These are phyloP conservation scores for carrot (Daucus carota) DNA, from an alignment of 129 eudicot species.

Conservation along the genomic window DNA sequence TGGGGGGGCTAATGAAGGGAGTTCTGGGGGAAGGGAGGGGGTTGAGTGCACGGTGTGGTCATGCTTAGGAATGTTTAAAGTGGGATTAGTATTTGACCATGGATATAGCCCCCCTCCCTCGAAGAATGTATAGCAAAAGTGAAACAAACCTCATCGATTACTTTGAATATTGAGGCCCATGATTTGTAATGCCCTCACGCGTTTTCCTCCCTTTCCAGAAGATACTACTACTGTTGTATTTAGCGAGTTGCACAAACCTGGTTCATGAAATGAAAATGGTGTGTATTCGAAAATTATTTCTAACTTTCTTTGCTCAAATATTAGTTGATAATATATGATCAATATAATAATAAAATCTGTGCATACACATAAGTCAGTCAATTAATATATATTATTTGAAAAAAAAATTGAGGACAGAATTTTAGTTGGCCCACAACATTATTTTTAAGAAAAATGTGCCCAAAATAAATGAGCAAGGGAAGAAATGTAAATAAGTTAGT, in stretches of 20 bases:
- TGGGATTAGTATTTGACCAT: neutral
- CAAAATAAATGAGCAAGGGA: too few species aligned
- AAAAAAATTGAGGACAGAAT: too few species aligned
- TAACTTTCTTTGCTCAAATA: too few species aligned
- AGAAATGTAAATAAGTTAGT: too few species aligned
- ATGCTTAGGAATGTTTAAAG: conserved; percentile 5
- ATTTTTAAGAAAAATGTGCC: too few species aligned
- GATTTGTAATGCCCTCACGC: conserved; percentile 13
- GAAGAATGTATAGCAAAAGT: neutral
- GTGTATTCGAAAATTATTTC: too few species aligned
- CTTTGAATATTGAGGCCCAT: conserved; percentile 7
- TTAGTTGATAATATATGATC: too few species aligned
- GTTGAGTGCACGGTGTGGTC: conserved; percentile 3
- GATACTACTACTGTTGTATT: neutral
- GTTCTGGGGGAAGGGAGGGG: neutral
- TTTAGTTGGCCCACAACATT: too few species aligned
- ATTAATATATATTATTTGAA: too few species aligned
- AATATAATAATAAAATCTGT: too few species aligned
- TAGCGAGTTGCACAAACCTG: neutral
- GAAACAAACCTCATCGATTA: neutral
- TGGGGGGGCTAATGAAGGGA: neutral
- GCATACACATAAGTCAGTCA: too few species aligned
- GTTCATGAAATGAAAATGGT: too few species aligned
- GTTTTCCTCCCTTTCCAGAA: conserved; percentile 5
- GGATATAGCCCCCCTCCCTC: neutral